Evolutionary conservation across 345 rosid species (phyloP).

Genomic region (Combretum micranthum): DNA sequence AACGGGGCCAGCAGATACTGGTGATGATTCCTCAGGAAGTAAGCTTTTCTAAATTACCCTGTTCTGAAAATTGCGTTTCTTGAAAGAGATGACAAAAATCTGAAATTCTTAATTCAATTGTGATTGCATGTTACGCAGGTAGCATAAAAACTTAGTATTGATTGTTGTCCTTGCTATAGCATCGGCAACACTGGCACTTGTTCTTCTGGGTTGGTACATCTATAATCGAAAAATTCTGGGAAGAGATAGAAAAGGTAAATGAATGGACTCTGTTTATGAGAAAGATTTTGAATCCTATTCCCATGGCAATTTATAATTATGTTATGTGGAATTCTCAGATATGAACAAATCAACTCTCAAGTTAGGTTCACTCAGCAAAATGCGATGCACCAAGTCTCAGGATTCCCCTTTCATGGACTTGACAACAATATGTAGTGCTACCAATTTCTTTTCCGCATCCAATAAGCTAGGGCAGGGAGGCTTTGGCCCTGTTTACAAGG

Average conservation of each 20-base stretch:
- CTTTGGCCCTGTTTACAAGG: conserved; percentile 26
- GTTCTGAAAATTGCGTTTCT: too few species aligned
- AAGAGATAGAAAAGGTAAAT: too few species aligned
- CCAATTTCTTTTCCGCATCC: conserved; percentile 24
- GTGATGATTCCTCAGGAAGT: conserved; percentile 13
- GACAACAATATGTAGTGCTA: conserved; percentile 24
- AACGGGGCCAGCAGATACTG: conserved; percentile 5
- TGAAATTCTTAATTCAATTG: too few species aligned
- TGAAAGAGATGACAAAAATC: too few species aligned
- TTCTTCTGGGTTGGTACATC: conserved; percentile 10
- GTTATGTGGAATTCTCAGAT: too few species aligned
- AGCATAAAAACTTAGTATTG: conserved; percentile 8
- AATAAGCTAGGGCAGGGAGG: conserved; percentile 22
- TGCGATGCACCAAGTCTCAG: too few species aligned
- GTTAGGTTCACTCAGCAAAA: too few species aligned
- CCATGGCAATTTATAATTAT: too few species aligned
- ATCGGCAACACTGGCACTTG: conserved; percentile 9
- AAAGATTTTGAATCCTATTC: too few species aligned
- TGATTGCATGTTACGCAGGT: conserved; percentile 9
- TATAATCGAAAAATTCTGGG: too few species aligned
- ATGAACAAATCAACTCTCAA: too few species aligned
- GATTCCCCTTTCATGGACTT: conserved; percentile 15
- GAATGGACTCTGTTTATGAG: too few species aligned
- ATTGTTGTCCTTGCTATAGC: conserved; percentile 9
- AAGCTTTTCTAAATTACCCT: background rate